Conservation (phyloP, 345 rosid genomes). For the Gossypium sturtianum region DNA sequence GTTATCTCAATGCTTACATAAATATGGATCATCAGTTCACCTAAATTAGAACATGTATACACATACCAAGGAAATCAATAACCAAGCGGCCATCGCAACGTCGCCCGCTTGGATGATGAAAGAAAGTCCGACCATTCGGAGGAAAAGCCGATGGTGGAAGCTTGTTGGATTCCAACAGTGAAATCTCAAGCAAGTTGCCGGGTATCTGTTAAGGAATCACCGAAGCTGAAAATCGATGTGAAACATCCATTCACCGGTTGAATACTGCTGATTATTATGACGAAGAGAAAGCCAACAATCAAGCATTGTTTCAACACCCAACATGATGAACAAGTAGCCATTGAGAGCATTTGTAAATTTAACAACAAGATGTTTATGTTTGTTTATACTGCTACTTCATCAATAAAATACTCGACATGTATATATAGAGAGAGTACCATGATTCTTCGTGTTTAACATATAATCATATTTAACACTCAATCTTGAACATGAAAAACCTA, state of each 20-base stretch:
- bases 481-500: neutral
- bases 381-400: neutral
- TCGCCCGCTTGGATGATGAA: slow-evolving; percentile 41
- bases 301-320: neutral
- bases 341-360: neutral
- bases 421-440: neutral
- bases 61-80: slow-evolving; percentile 46
- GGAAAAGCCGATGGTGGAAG: slow-evolving; percentile 24
- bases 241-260: neutral
- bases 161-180: slow-evolving; percentile 11
- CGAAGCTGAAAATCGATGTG: slow-evolving; percentile 47
- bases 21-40: no score
- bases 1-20: no score
- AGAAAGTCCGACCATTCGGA: slow-evolving; percentile 45
- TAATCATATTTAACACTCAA: neutral
- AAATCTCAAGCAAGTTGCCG: slow-evolving; percentile 26
- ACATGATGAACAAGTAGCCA: neutral
- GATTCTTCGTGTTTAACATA: neutral
- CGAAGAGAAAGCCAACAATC: neutral
- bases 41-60: neutral
- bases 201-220: slow-evolving; percentile 53
- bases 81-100: slow-evolving; percentile 46
- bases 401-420: neutral
- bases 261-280: neutral
- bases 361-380: neutral